Base-by-base conservation (phyloP, 2,329 filamentous ascomycete genomes). In the Sporothrix inflata region DNA sequence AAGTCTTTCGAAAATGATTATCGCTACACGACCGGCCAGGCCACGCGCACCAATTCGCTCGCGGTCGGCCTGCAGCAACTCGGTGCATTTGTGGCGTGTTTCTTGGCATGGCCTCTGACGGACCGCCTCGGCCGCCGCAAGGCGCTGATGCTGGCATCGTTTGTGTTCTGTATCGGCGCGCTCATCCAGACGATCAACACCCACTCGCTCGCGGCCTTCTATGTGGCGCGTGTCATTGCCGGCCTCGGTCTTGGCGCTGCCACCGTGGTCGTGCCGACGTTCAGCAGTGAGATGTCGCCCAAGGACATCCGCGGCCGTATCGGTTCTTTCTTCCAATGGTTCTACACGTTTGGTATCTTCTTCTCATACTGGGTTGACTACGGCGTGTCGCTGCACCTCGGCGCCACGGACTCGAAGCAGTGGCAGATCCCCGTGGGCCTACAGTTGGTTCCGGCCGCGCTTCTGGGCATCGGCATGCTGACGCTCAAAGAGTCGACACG, bases 401-500 rank as follows among this genome's bases (percentile, higher is more conserved):
- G 19, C 5, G 16, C 19, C 11, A n/a, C 30, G 30, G 57, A 61
- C 57, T 61, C 57, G 4, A 61, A 40, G 57, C 57, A 61, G 30
- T 61, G 57, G 57, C 57, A 61, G 34, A 61, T 61, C n/a, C 30
- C 57, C 2, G 30, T 61, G 3, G 57, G 57, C 16, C 30, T 61
- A 30, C 57, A 95, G 80, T 83, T 91, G 69, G 80, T 92, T 9
- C 92, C 92, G 0, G 92, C 91, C 30, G 83, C 87, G 1, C 81
- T 92, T 51, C 82, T 89, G 2, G 91, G 87, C 8, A 78, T 87
- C 0, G 84, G 94, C 66, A 94, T 95, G 73, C 77, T 86, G 11
- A 74, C 85, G 19, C 94, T 95, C 82, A 92, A 92, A 0, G 92
- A 95, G 80, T 89, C 85, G 6, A 88, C 88, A 16, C 86, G 90